Evolutionary conservation across 306 rosid genomes (phyloP).

Genomic region (Vigna unguiculata): DNA sequence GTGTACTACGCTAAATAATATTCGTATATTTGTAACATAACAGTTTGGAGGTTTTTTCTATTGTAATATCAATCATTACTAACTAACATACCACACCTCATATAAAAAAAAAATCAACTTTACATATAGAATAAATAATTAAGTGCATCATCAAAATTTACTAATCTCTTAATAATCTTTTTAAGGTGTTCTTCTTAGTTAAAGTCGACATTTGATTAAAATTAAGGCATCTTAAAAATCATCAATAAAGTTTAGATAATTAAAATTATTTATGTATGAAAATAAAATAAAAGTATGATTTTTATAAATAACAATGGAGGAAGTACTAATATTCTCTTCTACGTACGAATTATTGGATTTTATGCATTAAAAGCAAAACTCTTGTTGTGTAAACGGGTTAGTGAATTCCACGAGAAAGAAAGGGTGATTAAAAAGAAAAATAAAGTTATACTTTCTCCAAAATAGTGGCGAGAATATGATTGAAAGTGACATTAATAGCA

Average conservation of each 20-base stretch:
- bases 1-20: background rate
- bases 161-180: too few relatives aligned
- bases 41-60: background rate
- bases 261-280: too few relatives aligned
- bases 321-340: too few relatives aligned
- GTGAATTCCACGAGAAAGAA: background rate
- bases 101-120: too few relatives aligned
- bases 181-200: too few relatives aligned
- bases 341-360: background rate
- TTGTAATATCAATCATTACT: background rate
- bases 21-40: background rate
- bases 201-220: too few relatives aligned
- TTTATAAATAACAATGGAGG: too few relatives aligned
- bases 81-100: background rate
- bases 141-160: too few relatives aligned
- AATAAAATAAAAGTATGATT: too few relatives aligned
- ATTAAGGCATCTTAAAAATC: too few relatives aligned
- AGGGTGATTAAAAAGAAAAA: background rate
- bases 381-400: background rate
- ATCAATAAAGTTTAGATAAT: too few relatives aligned
- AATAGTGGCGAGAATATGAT: conserved; percentile 5
- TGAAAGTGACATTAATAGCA: conserved; percentile 11
- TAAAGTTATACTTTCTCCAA: conserved; percentile 13
- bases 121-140: too few relatives aligned
- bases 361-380: background rate